A percentile compares a stretch with the other conserved stretches of the same genome.
Evolutionary conservation across 305 asterid species (phyloP).

Genomic region (Rubia occidens): DNA sequence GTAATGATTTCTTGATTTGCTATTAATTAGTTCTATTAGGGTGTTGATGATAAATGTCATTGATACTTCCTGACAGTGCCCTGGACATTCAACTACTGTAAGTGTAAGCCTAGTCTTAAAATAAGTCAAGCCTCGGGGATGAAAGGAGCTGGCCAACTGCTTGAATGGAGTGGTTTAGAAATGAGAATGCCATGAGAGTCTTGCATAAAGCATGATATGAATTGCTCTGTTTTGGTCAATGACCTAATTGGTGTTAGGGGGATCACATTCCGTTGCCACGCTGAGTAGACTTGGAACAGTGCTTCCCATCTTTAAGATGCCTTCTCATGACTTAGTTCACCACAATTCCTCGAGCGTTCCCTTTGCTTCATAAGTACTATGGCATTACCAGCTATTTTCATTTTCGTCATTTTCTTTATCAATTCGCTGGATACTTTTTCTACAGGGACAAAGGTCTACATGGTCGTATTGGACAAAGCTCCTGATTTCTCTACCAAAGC

Average conservation of each 20-base stretch:
- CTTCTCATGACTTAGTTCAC: background rate
- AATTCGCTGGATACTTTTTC: slow-evolving; percentile 13
- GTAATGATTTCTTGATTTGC: background rate
- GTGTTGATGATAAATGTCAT: background rate
- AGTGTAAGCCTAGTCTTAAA: background rate
- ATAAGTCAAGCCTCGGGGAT: background rate
- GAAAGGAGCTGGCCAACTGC: slow-evolving; percentile 20
- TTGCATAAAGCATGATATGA: slow-evolving; percentile 12
- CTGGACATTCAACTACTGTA: background rate
- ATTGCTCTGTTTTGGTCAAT: slow-evolving; percentile 6
- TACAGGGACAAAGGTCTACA: slow-evolving; percentile 35
- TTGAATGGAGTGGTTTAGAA: slow-evolving; percentile 37
- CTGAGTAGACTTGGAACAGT: background rate
- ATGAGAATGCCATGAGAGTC: slow-evolving; percentile 32
- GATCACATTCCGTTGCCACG: background rate
- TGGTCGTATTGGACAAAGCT: slow-evolving; percentile 45
- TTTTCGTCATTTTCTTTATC: slow-evolving; percentile 20
- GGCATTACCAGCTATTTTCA: slow-evolving; percentile 18
- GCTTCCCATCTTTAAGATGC: slow-evolving; percentile 14
- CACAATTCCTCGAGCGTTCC: background rate
- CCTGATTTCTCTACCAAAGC: slow-evolving; percentile 24
- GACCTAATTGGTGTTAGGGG: slow-evolving; percentile 7
- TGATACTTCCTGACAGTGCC: background rate
- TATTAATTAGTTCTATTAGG: background rate
- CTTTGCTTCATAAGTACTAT: slow-evolving; percentile 13